A percentile compares a stretch with the other conserved stretches of the same genome.
Conservation (phyloP, 2,329 filamentous ascomycete genomes). For the Cercospora canescens region DNA sequence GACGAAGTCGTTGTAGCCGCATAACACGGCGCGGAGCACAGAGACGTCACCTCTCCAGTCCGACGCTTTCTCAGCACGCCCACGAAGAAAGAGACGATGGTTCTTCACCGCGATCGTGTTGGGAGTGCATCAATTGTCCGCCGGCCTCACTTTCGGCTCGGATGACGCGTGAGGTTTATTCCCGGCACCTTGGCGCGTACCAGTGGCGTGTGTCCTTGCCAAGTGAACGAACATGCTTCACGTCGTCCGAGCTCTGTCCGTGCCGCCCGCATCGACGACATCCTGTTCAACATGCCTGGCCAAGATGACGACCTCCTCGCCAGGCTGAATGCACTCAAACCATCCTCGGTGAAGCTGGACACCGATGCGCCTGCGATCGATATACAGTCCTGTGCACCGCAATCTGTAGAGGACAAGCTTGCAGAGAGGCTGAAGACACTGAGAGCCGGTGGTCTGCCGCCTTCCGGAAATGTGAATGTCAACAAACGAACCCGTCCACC, state of each 20-base stretch:
- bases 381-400: conserved; percentile 24
- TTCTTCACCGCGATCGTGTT: neutral
- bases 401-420: conserved; percentile 34
- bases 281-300: conserved; percentile 23
- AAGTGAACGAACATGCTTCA: neutral
- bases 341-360: conserved; percentile 41
- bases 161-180: conserved; percentile 3
- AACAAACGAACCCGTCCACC: neutral
- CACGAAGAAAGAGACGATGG: neutral
- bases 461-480: neutral
- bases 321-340: conserved; percentile 51
- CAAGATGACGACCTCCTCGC: conserved; percentile 47
- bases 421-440: conserved; percentile 35
- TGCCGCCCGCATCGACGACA: neutral
- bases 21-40: conserved; percentile 11
- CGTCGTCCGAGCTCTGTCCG: neutral
- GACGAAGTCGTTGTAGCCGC: conserved; percentile 2
- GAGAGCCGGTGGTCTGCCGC: conserved; percentile 12
- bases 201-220: neutral
- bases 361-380: conserved; percentile 23
- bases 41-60: neutral
- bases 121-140: neutral
- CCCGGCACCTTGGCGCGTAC: conserved; percentile 2
- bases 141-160: conserved; percentile 1
- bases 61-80: neutral